phyloP scores from a whole-genome alignment of 169 alveolate species.

The Theileria luwenshuni region DNA sequence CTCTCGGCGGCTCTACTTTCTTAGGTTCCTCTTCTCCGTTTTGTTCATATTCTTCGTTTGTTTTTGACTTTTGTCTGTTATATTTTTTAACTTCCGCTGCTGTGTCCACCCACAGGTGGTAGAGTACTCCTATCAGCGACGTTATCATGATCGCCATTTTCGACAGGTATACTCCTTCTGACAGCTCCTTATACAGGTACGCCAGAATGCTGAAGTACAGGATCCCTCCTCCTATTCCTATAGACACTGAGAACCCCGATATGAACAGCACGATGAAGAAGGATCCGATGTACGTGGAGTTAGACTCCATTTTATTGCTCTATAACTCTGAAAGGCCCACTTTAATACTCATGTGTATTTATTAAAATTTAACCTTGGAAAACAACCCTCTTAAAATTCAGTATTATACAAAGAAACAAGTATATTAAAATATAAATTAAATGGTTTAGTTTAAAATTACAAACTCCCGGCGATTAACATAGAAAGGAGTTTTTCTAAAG shows the following conservation, averaged over 20 bases:
- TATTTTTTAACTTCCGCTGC: not conserved
- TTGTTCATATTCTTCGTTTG: not conserved
- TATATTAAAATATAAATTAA: too few relatives aligned
- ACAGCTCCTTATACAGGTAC: slow-evolving; percentile 6
- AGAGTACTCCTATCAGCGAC: slow-evolving; percentile 6
- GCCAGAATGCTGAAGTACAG: slow-evolving; percentile 37
- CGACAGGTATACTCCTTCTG: slow-evolving; percentile 26
- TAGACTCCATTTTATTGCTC: slow-evolving; percentile 19
- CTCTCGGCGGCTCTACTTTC: slow-evolving; percentile 5
- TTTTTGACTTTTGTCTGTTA: not conserved
- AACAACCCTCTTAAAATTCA: too few relatives aligned
- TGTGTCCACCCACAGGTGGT: slow-evolving; percentile 18
- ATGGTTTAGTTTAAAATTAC: too few relatives aligned
- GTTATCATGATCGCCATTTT: slow-evolving; percentile 12
- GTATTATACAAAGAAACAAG: too few relatives aligned
- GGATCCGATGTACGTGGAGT: slow-evolving; percentile 2
- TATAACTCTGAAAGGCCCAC: too few relatives aligned
- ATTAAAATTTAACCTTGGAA: too few relatives aligned
- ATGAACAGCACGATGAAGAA: slow-evolving; percentile 5
- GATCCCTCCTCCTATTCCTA: slow-evolving; percentile 36
- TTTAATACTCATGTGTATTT: too few relatives aligned
- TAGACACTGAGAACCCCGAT: slow-evolving; percentile 20
- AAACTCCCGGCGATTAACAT: too few relatives aligned
- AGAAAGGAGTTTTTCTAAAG: too few relatives aligned
- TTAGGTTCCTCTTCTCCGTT: not conserved